Percentiles rank a stretch among this genome's conserved stretches.
Conservation (phyloP, 768 basidiomycete genomes). For the Boletus pseudopeckii region DNA sequence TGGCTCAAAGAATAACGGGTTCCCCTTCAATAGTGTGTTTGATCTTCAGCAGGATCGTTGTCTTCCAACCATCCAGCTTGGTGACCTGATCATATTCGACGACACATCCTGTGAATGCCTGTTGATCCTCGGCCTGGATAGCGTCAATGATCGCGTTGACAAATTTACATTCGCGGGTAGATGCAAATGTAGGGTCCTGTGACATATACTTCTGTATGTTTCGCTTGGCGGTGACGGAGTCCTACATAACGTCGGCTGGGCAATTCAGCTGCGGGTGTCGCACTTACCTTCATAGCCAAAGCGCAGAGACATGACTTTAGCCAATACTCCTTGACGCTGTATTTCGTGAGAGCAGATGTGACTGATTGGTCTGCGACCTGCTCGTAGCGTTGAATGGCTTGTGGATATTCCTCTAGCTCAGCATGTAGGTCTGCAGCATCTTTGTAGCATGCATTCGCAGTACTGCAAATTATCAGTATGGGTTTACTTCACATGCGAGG, state of each 20-base stretch:
- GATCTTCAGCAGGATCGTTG: conserved; percentile 81
- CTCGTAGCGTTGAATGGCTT: conserved; percentile 86
- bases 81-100: conserved; percentile 89
- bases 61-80: conserved; percentile 97
- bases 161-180: conserved; percentile 93
- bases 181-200: conserved; percentile 82
- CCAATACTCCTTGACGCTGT: conserved; percentile 99
- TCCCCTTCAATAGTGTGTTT: conserved; percentile 75
- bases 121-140: conserved; percentile 65
- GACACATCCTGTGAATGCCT: conserved; percentile 79
- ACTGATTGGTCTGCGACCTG: conserved; percentile 86
- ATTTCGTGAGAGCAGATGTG: conserved; percentile 83
- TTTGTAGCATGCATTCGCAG: conserved; percentile 93
- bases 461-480: conserved; percentile 46
- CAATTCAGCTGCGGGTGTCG: neutral
- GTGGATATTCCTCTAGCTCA: conserved; percentile 78
- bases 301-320: conserved; percentile 83
- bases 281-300: conserved; percentile 77
- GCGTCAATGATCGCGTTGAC: conserved; percentile 74
- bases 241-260: conserved; percentile 45
- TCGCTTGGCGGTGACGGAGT: conserved; percentile 76
- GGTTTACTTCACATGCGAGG: neutral
- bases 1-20: conserved; percentile 32
- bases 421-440: conserved; percentile 95
- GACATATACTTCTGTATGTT: conserved; percentile 73